These are phyloP conservation scores for Dimargaris verticillata DNA, from an alignment of 192 early-diverging fungal genomes.

Conservation along the genomic window DNA sequence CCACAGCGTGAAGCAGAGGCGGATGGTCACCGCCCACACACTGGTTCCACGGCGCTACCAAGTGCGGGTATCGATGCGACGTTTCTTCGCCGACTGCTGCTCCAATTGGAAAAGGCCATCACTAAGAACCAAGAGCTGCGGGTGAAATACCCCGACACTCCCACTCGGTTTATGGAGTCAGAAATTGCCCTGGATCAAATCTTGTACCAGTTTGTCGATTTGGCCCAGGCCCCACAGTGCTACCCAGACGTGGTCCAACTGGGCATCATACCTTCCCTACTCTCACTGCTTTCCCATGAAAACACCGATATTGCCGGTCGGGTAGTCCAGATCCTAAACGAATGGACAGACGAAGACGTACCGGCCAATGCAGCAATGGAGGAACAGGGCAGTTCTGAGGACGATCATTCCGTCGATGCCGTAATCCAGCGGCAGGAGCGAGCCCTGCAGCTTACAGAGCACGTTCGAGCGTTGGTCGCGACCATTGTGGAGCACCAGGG, in stretches of 20 bases:
- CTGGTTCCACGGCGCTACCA: not conserved
- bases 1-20: not conserved
- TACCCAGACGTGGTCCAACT: constrained; percentile 59
- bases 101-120: constrained; percentile 71
- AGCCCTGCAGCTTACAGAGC: not conserved
- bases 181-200: constrained; percentile 90
- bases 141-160: constrained; percentile 46
- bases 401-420: not conserved
- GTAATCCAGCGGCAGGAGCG: not conserved
- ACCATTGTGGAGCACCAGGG: constrained; percentile 51
- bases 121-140: constrained; percentile 79
- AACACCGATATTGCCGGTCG: constrained; percentile 86
- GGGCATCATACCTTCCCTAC: constrained; percentile 39
- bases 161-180: constrained; percentile 72
- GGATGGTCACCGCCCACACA: not conserved
- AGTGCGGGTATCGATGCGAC: constrained; percentile 37
- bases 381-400: not conserved
- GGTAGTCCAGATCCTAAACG: constrained; percentile 71
- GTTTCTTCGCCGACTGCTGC: constrained; percentile 54
- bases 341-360: constrained; percentile 82
- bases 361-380: constrained; percentile 27
- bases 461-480: constrained; percentile 49
- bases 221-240: constrained; percentile 65
- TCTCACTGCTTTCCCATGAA: constrained; percentile 73
- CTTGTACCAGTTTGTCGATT: constrained; percentile 52